Conservation (phyloP, 2,329 filamentous ascomycete genomes). For the Colletotrichum tofieldiae region DNA sequence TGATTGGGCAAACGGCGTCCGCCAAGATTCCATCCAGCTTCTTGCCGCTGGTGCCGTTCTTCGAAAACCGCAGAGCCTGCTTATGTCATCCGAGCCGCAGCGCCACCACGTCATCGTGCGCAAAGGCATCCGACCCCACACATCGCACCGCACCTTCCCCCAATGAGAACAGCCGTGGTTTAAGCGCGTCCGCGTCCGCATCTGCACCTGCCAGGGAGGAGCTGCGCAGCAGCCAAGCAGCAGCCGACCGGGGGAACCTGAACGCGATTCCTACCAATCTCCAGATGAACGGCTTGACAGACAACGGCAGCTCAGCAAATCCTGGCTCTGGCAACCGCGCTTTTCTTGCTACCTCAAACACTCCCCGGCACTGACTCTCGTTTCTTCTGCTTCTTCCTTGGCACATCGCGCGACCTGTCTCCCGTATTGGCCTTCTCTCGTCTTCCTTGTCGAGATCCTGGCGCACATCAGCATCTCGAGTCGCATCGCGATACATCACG, state of each 20-base stretch:
- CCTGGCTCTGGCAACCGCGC: not conserved
- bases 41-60: constrained; percentile 21
- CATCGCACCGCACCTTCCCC: not conserved
- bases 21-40: constrained; percentile 2
- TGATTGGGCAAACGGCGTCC: not conserved
- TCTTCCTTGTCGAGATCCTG: not conserved
- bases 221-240: not conserved
- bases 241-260: not conserved
- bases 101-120: constrained; percentile 32
- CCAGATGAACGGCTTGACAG: constrained; percentile 9
- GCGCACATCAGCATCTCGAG: constrained; percentile 21
- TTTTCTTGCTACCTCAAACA: not conserved
- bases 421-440: not conserved
- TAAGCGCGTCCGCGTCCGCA: constrained; percentile 17
- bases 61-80: constrained; percentile 10
- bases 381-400: not conserved
- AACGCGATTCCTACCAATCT: not conserved
- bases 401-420: not conserved
- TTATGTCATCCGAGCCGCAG: constrained; percentile 20
- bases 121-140: not conserved
- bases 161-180: constrained; percentile 18
- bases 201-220: not conserved
- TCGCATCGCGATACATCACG: constrained; percentile 23
- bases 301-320: not conserved
- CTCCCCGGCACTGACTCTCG: not conserved